A percentile compares a stretch with the other conserved stretches of the same genome.
Conservation (phyloP, 495 filamentous ascomycete genomes). For the Penicillium manginii region DNA sequence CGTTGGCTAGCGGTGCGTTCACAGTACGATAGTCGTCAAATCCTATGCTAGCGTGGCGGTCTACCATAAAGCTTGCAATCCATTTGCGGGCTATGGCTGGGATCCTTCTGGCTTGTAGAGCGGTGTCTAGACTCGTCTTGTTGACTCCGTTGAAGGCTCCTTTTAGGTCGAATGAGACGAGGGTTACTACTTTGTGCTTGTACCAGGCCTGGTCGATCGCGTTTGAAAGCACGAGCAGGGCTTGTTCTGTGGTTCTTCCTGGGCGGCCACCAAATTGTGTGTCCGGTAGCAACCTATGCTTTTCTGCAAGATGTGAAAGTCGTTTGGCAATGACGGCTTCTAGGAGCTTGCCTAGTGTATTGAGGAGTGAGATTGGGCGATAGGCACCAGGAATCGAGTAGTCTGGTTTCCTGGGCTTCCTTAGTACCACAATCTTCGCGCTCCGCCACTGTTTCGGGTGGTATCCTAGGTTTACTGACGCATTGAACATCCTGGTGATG, state of each 20-base stretch:
- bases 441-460: slow-evolving; percentile 22
- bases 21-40: slow-evolving; percentile 29
- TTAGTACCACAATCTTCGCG: slow-evolving; percentile 26
- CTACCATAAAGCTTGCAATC: slow-evolving; percentile 14
- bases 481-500: slow-evolving; percentile 8
- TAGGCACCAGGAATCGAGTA: too few relatives aligned
- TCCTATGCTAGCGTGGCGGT: slow-evolving; percentile 18
- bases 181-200: not conserved
- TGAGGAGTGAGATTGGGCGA: too few relatives aligned
- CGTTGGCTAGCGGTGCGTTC: slow-evolving; percentile 16
- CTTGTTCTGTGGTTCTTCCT: not conserved
- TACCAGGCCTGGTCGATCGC: slow-evolving; percentile 10
- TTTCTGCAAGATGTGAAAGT: too few relatives aligned
- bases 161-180: too few relatives aligned
- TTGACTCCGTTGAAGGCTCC: too few relatives aligned
- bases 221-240: slow-evolving; percentile 13
- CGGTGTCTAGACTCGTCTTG: too few relatives aligned
- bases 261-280: not conserved
- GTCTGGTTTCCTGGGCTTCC: slow-evolving; percentile 24
- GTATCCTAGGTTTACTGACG: slow-evolving; percentile 23
- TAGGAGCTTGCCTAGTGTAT: too few relatives aligned
- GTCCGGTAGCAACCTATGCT: slow-evolving; percentile 1
- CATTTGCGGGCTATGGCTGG: slow-evolving; percentile 19
- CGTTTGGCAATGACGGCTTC: too few relatives aligned
- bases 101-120: slow-evolving; percentile 17